Conservation (phyloP, 2,329 filamentous ascomycete species). For the Fusarium keratoplasticum region DNA sequence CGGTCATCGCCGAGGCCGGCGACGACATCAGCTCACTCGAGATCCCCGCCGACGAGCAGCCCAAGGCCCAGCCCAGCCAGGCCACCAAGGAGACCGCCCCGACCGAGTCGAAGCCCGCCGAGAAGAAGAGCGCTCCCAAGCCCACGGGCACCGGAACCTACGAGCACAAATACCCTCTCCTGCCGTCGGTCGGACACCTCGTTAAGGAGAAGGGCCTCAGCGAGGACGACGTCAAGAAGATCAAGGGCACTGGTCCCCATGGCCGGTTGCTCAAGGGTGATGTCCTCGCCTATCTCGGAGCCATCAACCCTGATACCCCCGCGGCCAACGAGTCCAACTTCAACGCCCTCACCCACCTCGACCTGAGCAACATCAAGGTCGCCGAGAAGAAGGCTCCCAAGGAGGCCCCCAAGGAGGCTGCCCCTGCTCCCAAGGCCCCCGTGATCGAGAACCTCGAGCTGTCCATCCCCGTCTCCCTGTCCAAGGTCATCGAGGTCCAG, state of each 20-base stretch:
- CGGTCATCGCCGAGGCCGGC: slow-evolving; percentile 82
- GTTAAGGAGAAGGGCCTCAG: slow-evolving; percentile 83
- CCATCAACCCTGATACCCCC: slow-evolving; percentile 78
- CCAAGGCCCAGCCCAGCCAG: slow-evolving; percentile 77
- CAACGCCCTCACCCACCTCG: slow-evolving; percentile 82
- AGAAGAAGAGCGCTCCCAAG: slow-evolving; percentile 51
- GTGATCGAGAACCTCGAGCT: slow-evolving; percentile 67
- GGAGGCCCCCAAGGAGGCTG: slow-evolving; percentile 51
- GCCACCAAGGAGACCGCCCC: slow-evolving; percentile 53
- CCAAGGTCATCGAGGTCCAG: slow-evolving; percentile 83
- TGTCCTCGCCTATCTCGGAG: slow-evolving; percentile 88
- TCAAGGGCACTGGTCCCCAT: slow-evolving; percentile 87
- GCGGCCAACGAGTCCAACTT: slow-evolving; percentile 77
- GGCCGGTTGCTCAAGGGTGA: slow-evolving; percentile 95
- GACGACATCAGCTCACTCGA: slow-evolving; percentile 82
- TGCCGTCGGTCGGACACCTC: slow-evolving; percentile 86
- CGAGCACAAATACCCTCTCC: slow-evolving; percentile 77
- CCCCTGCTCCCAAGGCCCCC: slow-evolving; percentile 54
- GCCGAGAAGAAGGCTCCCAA: slow-evolving; percentile 62
- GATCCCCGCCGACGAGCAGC: slow-evolving; percentile 76
- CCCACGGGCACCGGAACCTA: slow-evolving; percentile 61
- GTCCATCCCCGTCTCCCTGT: slow-evolving; percentile 81
- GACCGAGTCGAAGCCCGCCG: slow-evolving; percentile 49
- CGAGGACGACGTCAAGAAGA: slow-evolving; percentile 80
- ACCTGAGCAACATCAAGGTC: slow-evolving; percentile 95